Evolutionary conservation across 2,329 filamentous ascomycete species (phyloP), one percentile per base, ranked within the genome.

Genomic region (Achaetomium macrosporum): DNA sequence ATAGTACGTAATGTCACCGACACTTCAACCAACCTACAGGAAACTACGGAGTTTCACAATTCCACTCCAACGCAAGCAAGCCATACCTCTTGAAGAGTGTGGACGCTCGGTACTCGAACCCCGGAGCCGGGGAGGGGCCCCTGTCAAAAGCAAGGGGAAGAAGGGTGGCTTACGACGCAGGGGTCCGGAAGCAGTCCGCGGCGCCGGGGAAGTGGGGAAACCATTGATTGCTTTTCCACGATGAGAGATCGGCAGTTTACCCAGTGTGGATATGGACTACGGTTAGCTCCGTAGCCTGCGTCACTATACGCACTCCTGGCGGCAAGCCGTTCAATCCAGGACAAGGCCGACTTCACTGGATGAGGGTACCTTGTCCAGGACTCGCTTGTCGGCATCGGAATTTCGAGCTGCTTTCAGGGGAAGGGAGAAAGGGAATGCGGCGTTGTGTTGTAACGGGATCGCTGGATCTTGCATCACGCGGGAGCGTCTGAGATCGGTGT

Each of bases 231-330:
- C 40, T 42, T 42, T 42, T 42, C n/a, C 33, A 8, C 10, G 35
- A 16, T 4, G 35, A n/a, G 13, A 30, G 47, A 50, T 50, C 47
- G 40, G 31, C 47, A 39, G 40, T 41, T 43, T 50, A 43, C 47
- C 40, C 19, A 43, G 31, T 50, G 47, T 41, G 41, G 37, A n/a
- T 16, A 31, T 36, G 33, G 4, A 25, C 25, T 25, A 25, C 25
- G 25, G 25, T 4, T 25, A 25, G 4, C 25, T 25, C 7, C 25
- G 25, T 25, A 31, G 7, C 30, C 7, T 12, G 13, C 33, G 10
- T 12, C 33, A 12, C 33, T 35, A 35, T 15, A 12, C 33, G 25
- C 25, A 4, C 25, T 25, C 25, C 25, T 25, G 25, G 25, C 7
- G 4, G 7, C 33, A 9, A 35, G 33, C 5, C 33, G 5, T 35